Evolutionary conservation across 805 yeast genomes (phyloP), one percentile per base, ranked within the genome.

Genomic region (Kodamaea neixiangensis): DNA sequence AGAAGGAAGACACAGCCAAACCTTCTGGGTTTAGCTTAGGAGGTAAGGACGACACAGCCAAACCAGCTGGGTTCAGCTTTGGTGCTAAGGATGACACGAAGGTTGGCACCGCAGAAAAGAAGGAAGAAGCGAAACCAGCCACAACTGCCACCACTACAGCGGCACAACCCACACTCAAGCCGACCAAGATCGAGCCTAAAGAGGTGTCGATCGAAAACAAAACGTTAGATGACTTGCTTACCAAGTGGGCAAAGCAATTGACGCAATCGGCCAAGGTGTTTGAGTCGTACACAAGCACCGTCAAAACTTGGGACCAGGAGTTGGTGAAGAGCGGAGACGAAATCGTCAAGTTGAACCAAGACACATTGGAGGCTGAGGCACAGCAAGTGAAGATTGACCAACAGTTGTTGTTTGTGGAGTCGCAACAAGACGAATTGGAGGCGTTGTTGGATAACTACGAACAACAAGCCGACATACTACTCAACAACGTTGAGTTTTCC

Each of bases 351-450:
- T 72, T 93, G 41, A 89, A 88, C 65, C 77, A 85, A 34, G 92
- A 89, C 55, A 85, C 94, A 2, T 67, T 86, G 35, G 82, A 83
- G 48, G 96, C 97, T 4, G 97, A 92, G 61, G 88, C 86, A 57
- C 82, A 88, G 47, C 97, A 93, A 64, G 75, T 77, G 40, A 87
- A 86, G 58, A 86, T 94, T 44, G 98, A 94, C 58, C 97, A 91
- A 66, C 86, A 91, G 37, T 75, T 94, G 50, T 75, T 84, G 38
- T 93, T 91, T 62, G 87, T 94, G 46, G 94, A 87, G 62, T 86
- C 86, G 58, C 98, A 94, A 66, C 99, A 94, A 64, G 89, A 88
- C 52, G 98, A 93, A 61, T 73, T 94, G 45, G 99, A 93, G 53
- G 75, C 80, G 13, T 78, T 93, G 59, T 78, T 94, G 55, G 87